Base-by-base conservation (phyloP, 1,284 basidiomycete genomes). In the Singerocomus rubriflavus region DNA sequence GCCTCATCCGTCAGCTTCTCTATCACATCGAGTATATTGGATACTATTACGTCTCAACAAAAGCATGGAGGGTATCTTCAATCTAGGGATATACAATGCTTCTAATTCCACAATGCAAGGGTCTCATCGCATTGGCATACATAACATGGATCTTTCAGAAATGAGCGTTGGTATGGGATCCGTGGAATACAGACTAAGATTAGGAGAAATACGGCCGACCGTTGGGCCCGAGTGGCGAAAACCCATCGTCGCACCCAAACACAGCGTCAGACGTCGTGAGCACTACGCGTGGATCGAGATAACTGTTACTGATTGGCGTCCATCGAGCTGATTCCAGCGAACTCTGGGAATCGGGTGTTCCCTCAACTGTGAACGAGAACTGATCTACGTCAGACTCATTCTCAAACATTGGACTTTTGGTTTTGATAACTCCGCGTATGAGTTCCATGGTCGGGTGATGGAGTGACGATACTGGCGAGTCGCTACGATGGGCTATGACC, bases 201-300 rank as follows among this genome's bases (percentile, higher is more conserved):
- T 43, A 68, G 26, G 49, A 39, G 16, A 51, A 56, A 27, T 54
- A 69, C 21, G 55, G 33, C 14, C 46, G 60, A 30, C 54, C 66
- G 12, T 57, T 51, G 9, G 57, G 51, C 3, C 43, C 58, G 32
- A 66, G 53, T 12, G 55, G 51, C 4, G 63, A 48, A 34, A 60
- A 67, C 16, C 55, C 56, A 29, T 52, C 56, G 3, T 68, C 61
- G n/a, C 55, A 58, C 6, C 53, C 61, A 21, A 21, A 21, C 46
- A 68, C 31, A 30, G 46, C 32, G n/a, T 64, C 62, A 21, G 54
- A 33, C 34, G 48, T 48, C 4, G 61, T 44, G 0, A 69, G 57
- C 12, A 69, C 57, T 14, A 67, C 59, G 11, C 51, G 60, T 7
- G 65, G 61, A 31, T 67, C 68, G 5, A 70, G 56, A 29, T 60